Conservation (phyloP, 352 stramenopile species). For the Phytophthora idaei region DNA sequence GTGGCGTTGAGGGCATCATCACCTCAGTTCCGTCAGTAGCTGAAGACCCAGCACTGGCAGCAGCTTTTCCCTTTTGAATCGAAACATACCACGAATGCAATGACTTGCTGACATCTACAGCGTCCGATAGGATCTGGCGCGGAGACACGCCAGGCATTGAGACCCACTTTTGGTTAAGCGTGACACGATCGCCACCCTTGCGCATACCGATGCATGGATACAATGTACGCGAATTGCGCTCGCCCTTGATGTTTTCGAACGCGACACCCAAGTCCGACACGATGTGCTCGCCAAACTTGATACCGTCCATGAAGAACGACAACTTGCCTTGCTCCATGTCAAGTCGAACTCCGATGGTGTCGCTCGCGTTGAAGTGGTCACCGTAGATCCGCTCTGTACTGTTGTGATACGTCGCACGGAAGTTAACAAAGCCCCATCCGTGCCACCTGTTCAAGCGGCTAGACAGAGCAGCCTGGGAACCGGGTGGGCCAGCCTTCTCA, state of each 20-base stretch:
- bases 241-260: conserved; percentile 94
- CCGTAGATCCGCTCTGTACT: conserved; percentile 91
- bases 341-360: conserved; percentile 98
- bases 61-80: conserved; percentile 44
- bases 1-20: not conserved
- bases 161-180: conserved; percentile 95
- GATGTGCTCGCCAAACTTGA: conserved; percentile 99
- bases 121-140: conserved; percentile 80
- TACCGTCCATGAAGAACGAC: conserved; percentile 98
- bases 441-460: conserved; percentile 90
- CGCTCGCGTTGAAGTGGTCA: conserved; percentile 92
- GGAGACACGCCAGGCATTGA: conserved; percentile 83
- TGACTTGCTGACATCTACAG: conserved; percentile 90
- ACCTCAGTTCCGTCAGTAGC: conserved; percentile 3
- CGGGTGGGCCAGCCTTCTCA: conserved; percentile 84
- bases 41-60: conserved; percentile 12
- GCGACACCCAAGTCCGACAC: conserved; percentile 97
- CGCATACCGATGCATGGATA: conserved; percentile 97
- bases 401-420: conserved; percentile 94
- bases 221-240: conserved; percentile 87
- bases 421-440: conserved; percentile 98
- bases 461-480: conserved; percentile 76
- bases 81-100: conserved; percentile 85
- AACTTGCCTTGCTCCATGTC: conserved; percentile 98
- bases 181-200: conserved; percentile 95